Evolutionary conservation across 2,329 filamentous ascomycete genomes (phyloP).

Genomic region (Fulvia fulva): DNA sequence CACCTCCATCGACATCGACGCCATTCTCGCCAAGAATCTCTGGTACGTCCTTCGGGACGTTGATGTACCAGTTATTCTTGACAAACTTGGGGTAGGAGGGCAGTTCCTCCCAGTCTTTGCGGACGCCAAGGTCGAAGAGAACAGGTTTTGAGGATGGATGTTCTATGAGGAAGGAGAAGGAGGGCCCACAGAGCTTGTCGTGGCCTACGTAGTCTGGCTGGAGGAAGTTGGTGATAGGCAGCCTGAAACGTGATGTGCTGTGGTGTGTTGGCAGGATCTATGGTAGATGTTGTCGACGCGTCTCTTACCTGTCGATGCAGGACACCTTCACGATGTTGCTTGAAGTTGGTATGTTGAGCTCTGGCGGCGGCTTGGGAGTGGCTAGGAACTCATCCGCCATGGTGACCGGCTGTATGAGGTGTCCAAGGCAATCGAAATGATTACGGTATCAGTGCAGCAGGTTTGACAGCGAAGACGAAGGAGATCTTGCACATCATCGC

Average conservation of each 20-base stretch:
- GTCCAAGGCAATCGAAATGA: neutral
- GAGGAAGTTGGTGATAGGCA: slow-evolving; percentile 33
- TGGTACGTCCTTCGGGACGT: slow-evolving; percentile 42
- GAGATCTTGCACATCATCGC: neutral
- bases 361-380: slow-evolving; percentile 29
- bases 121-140: slow-evolving; percentile 47
- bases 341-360: slow-evolving; percentile 33
- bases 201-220: slow-evolving; percentile 40
- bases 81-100: slow-evolving; percentile 32
- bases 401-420: neutral
- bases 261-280: neutral
- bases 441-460: neutral
- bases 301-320: slow-evolving; percentile 33
- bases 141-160: slow-evolving; percentile 41
- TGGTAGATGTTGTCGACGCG: neutral
- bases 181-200: slow-evolving; percentile 37
- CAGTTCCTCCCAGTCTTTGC: slow-evolving; percentile 45
- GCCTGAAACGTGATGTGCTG: slow-evolving; percentile 33
- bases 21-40: slow-evolving; percentile 40
- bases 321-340: slow-evolving; percentile 33
- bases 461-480: neutral
- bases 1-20: slow-evolving; percentile 36
- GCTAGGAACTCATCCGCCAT: slow-evolving; percentile 19
- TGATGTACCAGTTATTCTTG: slow-evolving; percentile 34
- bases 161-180: slow-evolving; percentile 48